Evolutionary conservation across 2,329 filamentous ascomycete species (phyloP).

Genomic region (Karstenula rhodostoma): DNA sequence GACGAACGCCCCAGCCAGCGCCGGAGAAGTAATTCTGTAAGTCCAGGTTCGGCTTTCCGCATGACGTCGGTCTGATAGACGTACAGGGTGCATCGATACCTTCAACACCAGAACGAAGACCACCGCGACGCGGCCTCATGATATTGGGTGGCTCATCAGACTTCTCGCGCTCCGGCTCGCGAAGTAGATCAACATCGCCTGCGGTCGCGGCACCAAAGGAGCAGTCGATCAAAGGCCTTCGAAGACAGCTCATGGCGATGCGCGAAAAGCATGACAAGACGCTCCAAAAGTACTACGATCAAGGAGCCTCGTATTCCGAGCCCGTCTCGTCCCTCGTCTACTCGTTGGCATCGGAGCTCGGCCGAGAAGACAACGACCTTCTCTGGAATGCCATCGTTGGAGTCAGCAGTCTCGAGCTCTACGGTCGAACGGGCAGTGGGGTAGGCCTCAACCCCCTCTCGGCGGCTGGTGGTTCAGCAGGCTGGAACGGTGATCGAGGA

Average conservation of each 20-base stretch:
- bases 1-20: conserved; percentile 80
- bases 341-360: conserved; percentile 91
- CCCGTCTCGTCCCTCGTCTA: conserved; percentile 95
- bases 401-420: conserved; percentile 91
- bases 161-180: conserved; percentile 51
- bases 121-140: conserved; percentile 65
- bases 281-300: conserved; percentile 82
- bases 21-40: conserved; percentile 86
- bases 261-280: conserved; percentile 79
- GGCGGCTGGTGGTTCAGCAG: conserved; percentile 63
- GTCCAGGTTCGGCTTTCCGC: conserved; percentile 33
- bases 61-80: conserved; percentile 43
- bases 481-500: conserved; percentile 83
- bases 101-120: conserved; percentile 70
- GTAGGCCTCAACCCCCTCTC: conserved; percentile 70
- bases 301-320: conserved; percentile 91
- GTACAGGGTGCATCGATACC: conserved; percentile 63
- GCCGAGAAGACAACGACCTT: conserved; percentile 94
- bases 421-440: conserved; percentile 83
- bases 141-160: conserved; percentile 47
- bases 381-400: conserved; percentile 96
- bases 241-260: conserved; percentile 76
- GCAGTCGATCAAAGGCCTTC: conserved; percentile 75
- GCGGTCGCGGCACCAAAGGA: conserved; percentile 57
- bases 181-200: conserved; percentile 46